These are phyloP conservation scores for Boletales sp. DNA, from an alignment of 768 basidiomycete genomes.

Conservation along the genomic window DNA sequence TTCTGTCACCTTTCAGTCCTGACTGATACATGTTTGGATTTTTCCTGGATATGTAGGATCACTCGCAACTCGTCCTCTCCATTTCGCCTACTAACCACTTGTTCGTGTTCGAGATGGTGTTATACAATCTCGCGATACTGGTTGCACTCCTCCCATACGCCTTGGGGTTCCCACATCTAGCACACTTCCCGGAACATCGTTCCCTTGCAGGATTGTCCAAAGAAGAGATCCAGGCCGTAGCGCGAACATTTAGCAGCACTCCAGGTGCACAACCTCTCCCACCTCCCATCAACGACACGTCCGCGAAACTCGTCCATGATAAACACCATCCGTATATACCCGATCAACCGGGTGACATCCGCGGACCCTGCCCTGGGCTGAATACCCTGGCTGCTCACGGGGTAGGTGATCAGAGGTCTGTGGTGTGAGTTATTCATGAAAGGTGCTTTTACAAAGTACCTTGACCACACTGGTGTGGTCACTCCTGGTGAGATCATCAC, in stretches of 20 bases:
- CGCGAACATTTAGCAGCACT: slow-evolving; percentile 10
- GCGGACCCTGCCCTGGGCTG: slow-evolving; percentile 24
- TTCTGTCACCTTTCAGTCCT: too few species aligned
- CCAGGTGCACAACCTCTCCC: slow-evolving; percentile 24
- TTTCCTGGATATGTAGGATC: too few species aligned
- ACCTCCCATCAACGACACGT: slow-evolving; percentile 20
- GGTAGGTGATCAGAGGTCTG: slow-evolving; percentile 8
- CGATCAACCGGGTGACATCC: slow-evolving; percentile 18
- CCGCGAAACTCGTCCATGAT: slow-evolving; percentile 22
- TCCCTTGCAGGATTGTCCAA: too few species aligned
- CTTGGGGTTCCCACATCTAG: too few species aligned
- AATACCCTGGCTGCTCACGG: slow-evolving; percentile 26
- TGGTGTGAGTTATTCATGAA: not conserved
- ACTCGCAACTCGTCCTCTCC: too few species aligned
- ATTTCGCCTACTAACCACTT: too few species aligned
- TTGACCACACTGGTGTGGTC: slow-evolving; percentile 17
- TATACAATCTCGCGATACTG: too few species aligned
- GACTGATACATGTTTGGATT: too few species aligned
- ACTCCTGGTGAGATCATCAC: slow-evolving; percentile 22
- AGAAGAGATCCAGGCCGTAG: slow-evolving; percentile 11
- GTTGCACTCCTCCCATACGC: too few species aligned
- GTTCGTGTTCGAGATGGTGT: too few species aligned
- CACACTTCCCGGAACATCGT: too few species aligned
- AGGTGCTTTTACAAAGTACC: slow-evolving; percentile 8
- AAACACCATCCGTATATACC: slow-evolving; percentile 13